Base-by-base conservation (phyloP, 768 basidiomycete genomes). In the Boletellus ananas region DNA sequence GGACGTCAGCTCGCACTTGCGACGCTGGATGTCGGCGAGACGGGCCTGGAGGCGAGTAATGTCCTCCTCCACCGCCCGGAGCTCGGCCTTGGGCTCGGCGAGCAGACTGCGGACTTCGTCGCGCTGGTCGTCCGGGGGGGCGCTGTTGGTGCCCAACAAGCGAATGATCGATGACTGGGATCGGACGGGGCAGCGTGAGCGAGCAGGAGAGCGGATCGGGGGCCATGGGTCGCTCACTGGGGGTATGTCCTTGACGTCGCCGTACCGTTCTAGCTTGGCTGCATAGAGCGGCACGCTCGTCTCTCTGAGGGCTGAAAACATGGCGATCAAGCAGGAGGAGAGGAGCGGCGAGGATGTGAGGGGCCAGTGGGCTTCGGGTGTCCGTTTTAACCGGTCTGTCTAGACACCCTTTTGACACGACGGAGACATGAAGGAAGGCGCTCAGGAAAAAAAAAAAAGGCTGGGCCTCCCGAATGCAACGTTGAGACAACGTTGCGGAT, bases 131-230 rank as follows among this genome's bases (percentile, higher is more conserved):
- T 65, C 64, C 36, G 45, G 50, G 2, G 64, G 65, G 1, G 64
- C 55, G 11, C 46, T 34, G 50, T 65, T 67, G 45, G 65, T 65
- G 45, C 58, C 47, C 42, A 65, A 33, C 13, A 65, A 49, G n/a
- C 65, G 64, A 11, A 65, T 57, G 62, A 65, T 65, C 50, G 62
- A 64, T 6, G 64, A 65, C 64, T 65, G n/a, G 40, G 41, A 52
- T 45, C 43, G 23, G 23, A 25, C 55, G 43, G 51, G 59, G 27
- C 17, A 51, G 45, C 34, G 43, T 25, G 36, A 18, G 17, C 40
- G 25, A 7, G 2, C 23, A 23, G 23, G 6, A 23, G 23, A 23
- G 21, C 9, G 2, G 45, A 49, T 60, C 36, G 7, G 9, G 9
- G 43, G 34, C 44, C 6, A 37, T 16, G 6, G 20, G 37, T 41